Evolutionary conservation across 2,329 filamentous ascomycete species (phyloP).

Genomic region (Claviceps digitariae): DNA sequence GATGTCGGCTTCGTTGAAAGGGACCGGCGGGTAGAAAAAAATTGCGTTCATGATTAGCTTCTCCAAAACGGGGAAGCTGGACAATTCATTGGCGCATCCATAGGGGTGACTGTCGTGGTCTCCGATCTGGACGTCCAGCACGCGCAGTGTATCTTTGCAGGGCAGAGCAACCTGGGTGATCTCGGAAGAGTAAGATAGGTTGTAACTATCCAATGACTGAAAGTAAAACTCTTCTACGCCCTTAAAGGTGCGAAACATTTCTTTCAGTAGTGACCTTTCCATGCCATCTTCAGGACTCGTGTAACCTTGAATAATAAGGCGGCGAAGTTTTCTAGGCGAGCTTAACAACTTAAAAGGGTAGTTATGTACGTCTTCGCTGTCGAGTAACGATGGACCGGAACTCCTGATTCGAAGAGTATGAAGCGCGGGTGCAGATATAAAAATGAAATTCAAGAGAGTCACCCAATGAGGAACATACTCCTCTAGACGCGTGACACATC

Average conservation of each 20-base stretch:
- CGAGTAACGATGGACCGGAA: too few relatives aligned
- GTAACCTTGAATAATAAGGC: background rate
- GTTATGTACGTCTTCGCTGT: too few relatives aligned
- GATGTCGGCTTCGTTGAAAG: too few relatives aligned
- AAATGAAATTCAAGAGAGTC: background rate
- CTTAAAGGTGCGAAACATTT: too few relatives aligned
- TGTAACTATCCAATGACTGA: too few relatives aligned
- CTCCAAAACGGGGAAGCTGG: background rate
- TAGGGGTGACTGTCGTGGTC: too few relatives aligned
- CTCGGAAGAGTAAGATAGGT: too few relatives aligned
- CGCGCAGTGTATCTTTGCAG: background rate
- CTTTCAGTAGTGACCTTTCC: too few relatives aligned
- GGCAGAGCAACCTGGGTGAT: too few relatives aligned
- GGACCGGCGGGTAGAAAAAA: background rate
- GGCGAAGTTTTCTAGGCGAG: background rate
- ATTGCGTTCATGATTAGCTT: background rate
- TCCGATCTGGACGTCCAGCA: background rate
- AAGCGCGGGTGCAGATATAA: background rate
- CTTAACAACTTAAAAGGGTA: background rate
- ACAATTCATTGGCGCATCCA: too few relatives aligned
- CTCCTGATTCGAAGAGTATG: background rate
- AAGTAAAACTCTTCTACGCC: too few relatives aligned
- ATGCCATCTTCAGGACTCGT: too few relatives aligned
- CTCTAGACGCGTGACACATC: background rate
- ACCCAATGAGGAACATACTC: background rate